Evolutionary conservation across 2,329 filamentous ascomycete species (phyloP).

Genomic region (Penicillium sp.): DNA sequence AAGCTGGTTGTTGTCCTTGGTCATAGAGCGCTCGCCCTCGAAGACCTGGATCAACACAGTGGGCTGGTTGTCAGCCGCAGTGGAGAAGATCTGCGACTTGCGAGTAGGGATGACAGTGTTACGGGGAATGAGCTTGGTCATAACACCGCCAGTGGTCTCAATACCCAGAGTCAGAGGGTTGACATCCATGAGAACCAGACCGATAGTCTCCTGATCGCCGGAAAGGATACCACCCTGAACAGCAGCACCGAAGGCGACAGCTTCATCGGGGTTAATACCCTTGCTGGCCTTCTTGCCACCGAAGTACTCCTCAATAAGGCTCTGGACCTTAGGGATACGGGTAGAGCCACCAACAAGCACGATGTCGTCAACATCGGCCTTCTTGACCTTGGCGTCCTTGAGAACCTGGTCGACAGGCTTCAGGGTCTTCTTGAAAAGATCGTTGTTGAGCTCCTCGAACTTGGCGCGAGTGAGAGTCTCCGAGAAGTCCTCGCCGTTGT

Average conservation of each 20-base stretch:
- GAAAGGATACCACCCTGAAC: constrained; percentile 96
- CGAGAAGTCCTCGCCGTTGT: constrained; percentile 95
- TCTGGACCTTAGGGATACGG: constrained; percentile 97
- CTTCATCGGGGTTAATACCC: constrained; percentile 99
- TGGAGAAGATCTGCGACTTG: constrained; percentile 98
- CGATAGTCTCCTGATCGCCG: constrained; percentile 79
- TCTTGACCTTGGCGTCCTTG: constrained; percentile 97
- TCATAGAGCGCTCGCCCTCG: constrained; percentile 91
- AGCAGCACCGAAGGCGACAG: constrained; percentile 95
- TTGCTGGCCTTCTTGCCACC: constrained; percentile 95
- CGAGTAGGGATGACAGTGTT: constrained; percentile 94
- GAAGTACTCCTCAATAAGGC: constrained; percentile 95
- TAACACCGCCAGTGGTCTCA: constrained; percentile 95
- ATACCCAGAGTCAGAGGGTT: constrained; percentile 96
- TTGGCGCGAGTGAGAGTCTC: constrained; percentile 98
- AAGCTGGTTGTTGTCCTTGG: constrained; percentile 95
- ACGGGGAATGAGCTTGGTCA: constrained; percentile 94
- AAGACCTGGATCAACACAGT: constrained; percentile 94
- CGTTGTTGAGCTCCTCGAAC: constrained; percentile 99
- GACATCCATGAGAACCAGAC: constrained; percentile 93
- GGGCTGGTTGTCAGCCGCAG: constrained; percentile 94
- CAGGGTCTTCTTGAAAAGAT: constrained; percentile 98
- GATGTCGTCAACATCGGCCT: constrained; percentile 92
- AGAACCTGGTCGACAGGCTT: constrained; percentile 99
- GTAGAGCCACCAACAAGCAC: constrained; percentile 98